Evolutionary conservation across 1,284 basidiomycete genomes (phyloP).

Genomic region (Anthracocystis walkeri): DNA sequence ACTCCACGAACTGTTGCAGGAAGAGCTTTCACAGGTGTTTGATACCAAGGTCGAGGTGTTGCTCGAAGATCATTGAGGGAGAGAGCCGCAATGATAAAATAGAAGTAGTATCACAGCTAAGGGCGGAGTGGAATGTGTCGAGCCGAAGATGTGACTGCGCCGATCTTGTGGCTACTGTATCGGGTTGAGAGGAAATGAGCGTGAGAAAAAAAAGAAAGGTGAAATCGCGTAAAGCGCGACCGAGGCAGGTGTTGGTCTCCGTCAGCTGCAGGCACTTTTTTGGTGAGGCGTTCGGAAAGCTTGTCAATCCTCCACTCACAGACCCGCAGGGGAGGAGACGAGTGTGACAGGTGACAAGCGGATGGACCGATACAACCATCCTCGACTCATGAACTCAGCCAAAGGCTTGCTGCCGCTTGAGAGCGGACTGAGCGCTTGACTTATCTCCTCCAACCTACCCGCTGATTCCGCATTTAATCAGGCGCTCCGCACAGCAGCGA

Average conservation of each 20-base stretch:
- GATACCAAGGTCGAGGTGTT: constrained; percentile 41
- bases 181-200: not conserved
- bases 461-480: constrained; percentile 1
- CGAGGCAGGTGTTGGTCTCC: constrained; percentile 7
- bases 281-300: no score
- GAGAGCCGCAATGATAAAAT: not conserved
- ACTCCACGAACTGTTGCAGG: constrained; percentile 54
- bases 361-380: constrained; percentile 9
- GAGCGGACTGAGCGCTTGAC: not conserved
- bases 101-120: not conserved
- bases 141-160: not conserved
- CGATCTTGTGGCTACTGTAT: no score
- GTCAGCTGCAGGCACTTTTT: not conserved
- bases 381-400: constrained; percentile 1
- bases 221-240: constrained; percentile 20
- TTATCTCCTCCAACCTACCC: not conserved
- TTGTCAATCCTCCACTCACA: constrained; percentile 22
- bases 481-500: not conserved
- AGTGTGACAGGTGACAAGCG: not conserved
- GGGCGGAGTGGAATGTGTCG: not conserved
- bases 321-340: constrained; percentile 2
- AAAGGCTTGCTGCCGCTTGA: not conserved
- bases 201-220: not conserved
- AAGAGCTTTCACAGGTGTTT: constrained; percentile 59
- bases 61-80: constrained; percentile 23